Evolutionary conservation across 2,329 filamentous ascomycete genomes (phyloP), one percentile per base, ranked within the genome.

Genomic region (Aspergillus novoparasiticus): DNA sequence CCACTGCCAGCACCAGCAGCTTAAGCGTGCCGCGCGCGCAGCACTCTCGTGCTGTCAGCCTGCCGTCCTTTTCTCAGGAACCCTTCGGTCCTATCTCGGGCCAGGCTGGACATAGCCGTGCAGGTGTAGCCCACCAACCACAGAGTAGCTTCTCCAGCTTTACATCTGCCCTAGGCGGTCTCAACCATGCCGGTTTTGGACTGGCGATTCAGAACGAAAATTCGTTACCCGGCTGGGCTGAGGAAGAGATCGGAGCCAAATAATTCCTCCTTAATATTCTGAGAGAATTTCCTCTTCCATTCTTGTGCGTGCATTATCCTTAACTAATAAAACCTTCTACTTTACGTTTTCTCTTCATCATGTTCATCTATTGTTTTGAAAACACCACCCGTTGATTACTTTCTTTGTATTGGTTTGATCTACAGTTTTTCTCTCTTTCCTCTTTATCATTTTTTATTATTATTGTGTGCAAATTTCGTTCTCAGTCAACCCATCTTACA

Each of bases 11-110:
- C 58, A 89, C 87, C 62, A 80, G 78, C 64, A 81, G 76, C 68
- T 75, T 87, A 59, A 85, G 80, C 60, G 80, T 82, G 60, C 83
- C 82, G 51, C 83, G 86, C 62, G 84, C 84, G 50, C 85, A 86
- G 67, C 88, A 90, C 74, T 94, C 88, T 73, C 90, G 95, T 43
- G 93, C 95, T 39, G 93, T 97, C 64, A 97, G 93, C 76, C 82
- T 99, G 73, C 95, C 95, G 1, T 87, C 86, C 6, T 89, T 89
- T 75, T 86, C 85, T 2, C 85, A 89, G 67, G 85, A 86, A 51
- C 80, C 83, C 14, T 85, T 86, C 70, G 82, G 80, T 12, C 80
- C 81, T 28, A 73, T 76, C 53, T 74, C 76, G 9, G 70, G 69
- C 41, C 74, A 79, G 57, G 63, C 70, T 4, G 67, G 75, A 39